Base-by-base conservation (phyloP, 108 stramenopile genomes). In the Stephanodiscus triporus region DNA sequence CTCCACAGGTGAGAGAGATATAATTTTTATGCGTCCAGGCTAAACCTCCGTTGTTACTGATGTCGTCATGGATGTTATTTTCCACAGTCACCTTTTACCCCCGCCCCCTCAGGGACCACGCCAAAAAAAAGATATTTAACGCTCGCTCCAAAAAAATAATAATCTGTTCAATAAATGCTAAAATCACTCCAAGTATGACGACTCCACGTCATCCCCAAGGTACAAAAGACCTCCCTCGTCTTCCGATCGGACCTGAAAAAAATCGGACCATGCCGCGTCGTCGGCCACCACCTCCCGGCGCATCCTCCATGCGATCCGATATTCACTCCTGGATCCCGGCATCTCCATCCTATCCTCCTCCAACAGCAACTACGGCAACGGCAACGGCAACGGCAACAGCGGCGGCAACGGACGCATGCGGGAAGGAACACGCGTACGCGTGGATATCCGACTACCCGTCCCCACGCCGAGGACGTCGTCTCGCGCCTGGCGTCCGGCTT, bases 201-300 rank as follows among this genome's bases (percentile, higher is more conserved):
- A 36, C 30, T 22, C 22, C n/a, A n/a, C n/a, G n/a, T n/a, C n/a
- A n/a, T n/a, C n/a, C 48, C 71, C 43, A 49, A 29, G 45, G 16
- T 27, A 47, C 47, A 60, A 72, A 72, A 72, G 34, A 40, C 61
- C 71, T 26, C 60, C 1, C 23, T 72, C 60, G 19, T 20, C 47
- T 63, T 60, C 71, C 62, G 63, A 40, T 72, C 71, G 27, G 59
- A 72, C 48, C n/a, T 72, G 19, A 60, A 45, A 48, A 72, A 72
- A 48, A 60, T 36, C 47, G 22, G 14, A 8, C 22, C 14, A 3
- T 34, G 0, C 43, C n/a, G n/a, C n/a, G n/a, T n/a, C n/a, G n/a
- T n/a, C n/a, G n/a, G n/a, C 47, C 34, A 37, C 19, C 22, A 27
- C 1, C 27, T 23, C 45, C n/a, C 22, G 58, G 14, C 61, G 71